Evolutionary conservation across 768 basidiomycete species (phyloP).

Genomic region (Rossbeevera mucosa): DNA sequence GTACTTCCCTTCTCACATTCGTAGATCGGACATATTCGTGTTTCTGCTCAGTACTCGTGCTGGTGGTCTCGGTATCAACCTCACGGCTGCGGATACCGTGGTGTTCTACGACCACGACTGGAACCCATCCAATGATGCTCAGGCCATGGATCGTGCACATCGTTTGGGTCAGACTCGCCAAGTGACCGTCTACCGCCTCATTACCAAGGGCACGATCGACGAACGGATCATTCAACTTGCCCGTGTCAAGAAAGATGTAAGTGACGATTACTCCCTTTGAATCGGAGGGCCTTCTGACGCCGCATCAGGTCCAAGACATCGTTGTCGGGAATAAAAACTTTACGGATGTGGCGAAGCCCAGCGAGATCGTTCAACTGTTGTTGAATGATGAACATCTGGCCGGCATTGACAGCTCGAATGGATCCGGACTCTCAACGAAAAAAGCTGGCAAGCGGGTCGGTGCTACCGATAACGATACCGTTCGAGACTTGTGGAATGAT

Average conservation of each 20-base stretch:
- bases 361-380: conserved; percentile 92
- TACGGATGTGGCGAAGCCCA: conserved; percentile 88
- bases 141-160: conserved; percentile 98
- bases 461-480: conserved; percentile 34
- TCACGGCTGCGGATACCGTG: conserved; percentile 60
- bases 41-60: conserved; percentile 94
- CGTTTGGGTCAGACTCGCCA: conserved; percentile 95
- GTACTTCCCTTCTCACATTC: not conserved
- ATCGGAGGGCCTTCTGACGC: not conserved
- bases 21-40: conserved; percentile 81
- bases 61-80: conserved; percentile 94
- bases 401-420: conserved; percentile 50
- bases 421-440: conserved; percentile 34
- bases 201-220: conserved; percentile 91
- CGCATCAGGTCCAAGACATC: conserved; percentile 88
- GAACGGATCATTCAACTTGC: conserved; percentile 97
- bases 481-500: conserved; percentile 77
- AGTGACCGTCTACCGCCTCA: conserved; percentile 93
- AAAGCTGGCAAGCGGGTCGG: conserved; percentile 34
- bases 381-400: conserved; percentile 94
- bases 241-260: conserved; percentile 92
- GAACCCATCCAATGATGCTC: conserved; percentile 95
- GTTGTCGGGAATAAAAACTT: conserved; percentile 97
- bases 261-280: conserved; percentile 14
- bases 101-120: conserved; percentile 23